A percentile compares a stretch with the other conserved stretches of the same genome.
phyloP scores from a whole-genome alignment of 1,284 basidiomycete species.

The Afroboletus lepidellus region DNA sequence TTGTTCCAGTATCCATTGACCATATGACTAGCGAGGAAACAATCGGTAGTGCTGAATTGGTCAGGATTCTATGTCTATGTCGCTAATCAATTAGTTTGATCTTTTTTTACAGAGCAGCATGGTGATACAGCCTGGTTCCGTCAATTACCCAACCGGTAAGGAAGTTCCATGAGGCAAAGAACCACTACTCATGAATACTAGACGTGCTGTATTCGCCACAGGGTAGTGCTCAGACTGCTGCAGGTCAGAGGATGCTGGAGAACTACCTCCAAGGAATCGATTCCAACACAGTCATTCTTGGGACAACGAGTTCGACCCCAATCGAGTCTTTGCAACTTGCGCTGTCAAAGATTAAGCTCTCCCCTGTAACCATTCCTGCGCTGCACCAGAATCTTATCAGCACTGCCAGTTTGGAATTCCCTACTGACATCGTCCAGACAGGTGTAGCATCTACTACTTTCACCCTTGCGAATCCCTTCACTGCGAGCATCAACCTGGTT shows the following conservation, averaged over 20 bases:
- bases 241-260: slow-evolving; percentile 62
- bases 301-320: slow-evolving; percentile 57
- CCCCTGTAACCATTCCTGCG: slow-evolving; percentile 66
- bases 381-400: slow-evolving; percentile 64
- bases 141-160: slow-evolving; percentile 52
- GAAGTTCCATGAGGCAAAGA: neutral
- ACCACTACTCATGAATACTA: slow-evolving; percentile 15
- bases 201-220: slow-evolving; percentile 68
- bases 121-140: slow-evolving; percentile 55
- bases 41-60: slow-evolving; percentile 64
- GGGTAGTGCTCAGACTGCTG: slow-evolving; percentile 47
- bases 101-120: slow-evolving; percentile 43
- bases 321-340: slow-evolving; percentile 67
- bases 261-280: slow-evolving; percentile 71
- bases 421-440: slow-evolving; percentile 56
- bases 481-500: slow-evolving; percentile 69
- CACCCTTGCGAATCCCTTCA: slow-evolving; percentile 70
- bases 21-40: slow-evolving; percentile 40
- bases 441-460: slow-evolving; percentile 58
- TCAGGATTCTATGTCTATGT: slow-evolving; percentile 29
- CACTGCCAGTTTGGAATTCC: slow-evolving; percentile 54
- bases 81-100: slow-evolving; percentile 20
- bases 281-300: slow-evolving; percentile 58
- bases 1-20: slow-evolving; percentile 1
- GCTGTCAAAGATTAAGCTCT: slow-evolving; percentile 60